Conservation (phyloP, 306 rosid genomes). For the Rosa lucieae region DNA sequence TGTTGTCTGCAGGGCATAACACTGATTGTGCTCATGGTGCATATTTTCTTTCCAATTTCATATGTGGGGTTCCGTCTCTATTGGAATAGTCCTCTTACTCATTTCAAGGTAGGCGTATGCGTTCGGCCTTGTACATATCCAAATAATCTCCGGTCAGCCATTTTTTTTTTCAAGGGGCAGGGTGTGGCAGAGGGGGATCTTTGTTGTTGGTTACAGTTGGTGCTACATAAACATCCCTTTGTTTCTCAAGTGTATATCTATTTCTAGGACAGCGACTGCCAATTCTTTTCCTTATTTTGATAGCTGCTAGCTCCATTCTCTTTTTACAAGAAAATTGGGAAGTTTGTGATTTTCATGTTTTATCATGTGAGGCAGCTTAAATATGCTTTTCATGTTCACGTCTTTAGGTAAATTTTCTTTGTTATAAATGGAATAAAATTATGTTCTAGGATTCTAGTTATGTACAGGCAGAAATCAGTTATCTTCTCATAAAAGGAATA, state of each 20-base stretch:
- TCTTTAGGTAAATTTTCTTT: not conserved
- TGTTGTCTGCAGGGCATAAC: slow-evolving; percentile 59
- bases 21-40: slow-evolving; percentile 56
- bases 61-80: slow-evolving; percentile 66
- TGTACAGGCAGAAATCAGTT: not conserved
- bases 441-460: not conserved
- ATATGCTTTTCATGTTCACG: not conserved
- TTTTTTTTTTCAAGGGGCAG: not conserved
- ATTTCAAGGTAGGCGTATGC: slow-evolving; percentile 57
- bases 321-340: not conserved
- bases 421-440: not conserved
- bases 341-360: not conserved
- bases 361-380: not conserved
- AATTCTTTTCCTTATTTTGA: not conserved
- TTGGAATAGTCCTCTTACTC: slow-evolving; percentile 63
- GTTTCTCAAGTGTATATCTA: not conserved
- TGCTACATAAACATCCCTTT: not conserved
- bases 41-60: slow-evolving; percentile 71
- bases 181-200: not conserved
- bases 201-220: not conserved
- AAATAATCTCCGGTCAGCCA: not conserved
- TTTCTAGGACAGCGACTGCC: not conserved
- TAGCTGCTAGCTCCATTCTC: not conserved
- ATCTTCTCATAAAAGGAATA: not conserved
- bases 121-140: not conserved